phyloP scores from a whole-genome alignment of 176 grass and related monocot genomes.

The Tuctoria greenei region DNA sequence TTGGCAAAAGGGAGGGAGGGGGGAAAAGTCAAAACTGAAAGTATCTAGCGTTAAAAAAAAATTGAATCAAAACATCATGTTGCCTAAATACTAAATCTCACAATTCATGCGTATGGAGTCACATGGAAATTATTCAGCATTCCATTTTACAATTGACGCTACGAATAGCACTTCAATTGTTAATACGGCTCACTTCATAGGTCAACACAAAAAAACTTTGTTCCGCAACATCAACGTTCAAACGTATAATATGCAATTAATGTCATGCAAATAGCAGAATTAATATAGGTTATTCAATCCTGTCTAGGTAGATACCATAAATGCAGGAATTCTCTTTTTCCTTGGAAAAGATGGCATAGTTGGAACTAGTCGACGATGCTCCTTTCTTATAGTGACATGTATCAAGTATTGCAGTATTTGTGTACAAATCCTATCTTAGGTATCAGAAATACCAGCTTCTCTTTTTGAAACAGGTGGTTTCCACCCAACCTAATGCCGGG shows the following conservation, averaged over 20 bases:
- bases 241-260: no score
- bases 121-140: neutral
- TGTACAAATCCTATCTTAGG: neutral
- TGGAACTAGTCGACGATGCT: neutral
- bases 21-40: neutral
- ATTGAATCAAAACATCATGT: neutral
- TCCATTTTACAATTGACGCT: neutral
- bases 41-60: neutral
- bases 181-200: conserved; percentile 6
- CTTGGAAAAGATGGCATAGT: neutral
- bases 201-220: neutral
- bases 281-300: neutral
- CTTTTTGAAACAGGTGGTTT: no score
- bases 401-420: conserved; percentile 4
- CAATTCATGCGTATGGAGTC: neutral
- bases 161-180: neutral
- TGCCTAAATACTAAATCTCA: neutral
- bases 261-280: neutral
- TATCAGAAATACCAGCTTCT: neutral
- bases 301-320: neutral
- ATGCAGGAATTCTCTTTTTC: neutral
- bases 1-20: neutral
- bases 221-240: neutral
- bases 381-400: conserved; percentile 2
- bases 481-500: no score